Percentiles rank a stretch among this genome's conserved stretches.
Conservation (phyloP, 2,329 filamentous ascomycete species). For the Epichloe brachyelytri region DNA sequence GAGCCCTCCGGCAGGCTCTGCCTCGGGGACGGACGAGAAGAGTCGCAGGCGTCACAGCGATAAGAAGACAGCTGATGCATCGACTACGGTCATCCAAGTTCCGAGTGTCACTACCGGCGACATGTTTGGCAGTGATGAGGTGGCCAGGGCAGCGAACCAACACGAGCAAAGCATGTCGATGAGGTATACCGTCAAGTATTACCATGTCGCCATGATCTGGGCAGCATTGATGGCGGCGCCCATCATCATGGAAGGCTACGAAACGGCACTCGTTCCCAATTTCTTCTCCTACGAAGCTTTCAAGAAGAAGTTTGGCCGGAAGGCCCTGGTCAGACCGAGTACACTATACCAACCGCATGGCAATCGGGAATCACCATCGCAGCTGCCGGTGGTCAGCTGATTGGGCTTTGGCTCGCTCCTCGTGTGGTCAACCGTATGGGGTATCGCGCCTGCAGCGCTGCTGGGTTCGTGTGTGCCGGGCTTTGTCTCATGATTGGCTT, state of each 20-base stretch:
- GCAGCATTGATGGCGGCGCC: slow-evolving; percentile 12
- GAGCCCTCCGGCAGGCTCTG: too few species aligned
- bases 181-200: slow-evolving; percentile 8
- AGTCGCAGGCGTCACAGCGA: background rate
- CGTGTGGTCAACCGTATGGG: slow-evolving; percentile 5
- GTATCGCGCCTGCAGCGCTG: slow-evolving; percentile 14
- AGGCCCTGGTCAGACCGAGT: background rate
- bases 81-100: background rate
- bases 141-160: slow-evolving; percentile 5
- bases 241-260: slow-evolving; percentile 24
- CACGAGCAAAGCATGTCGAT: slow-evolving; percentile 9
- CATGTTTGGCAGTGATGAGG: slow-evolving; percentile 7
- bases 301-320: slow-evolving; percentile 2
- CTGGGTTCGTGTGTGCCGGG: slow-evolving; percentile 23
- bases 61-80: background rate
- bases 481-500: slow-evolving; percentile 16
- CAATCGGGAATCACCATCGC: slow-evolving; percentile 8
- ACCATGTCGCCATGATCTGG: slow-evolving; percentile 8
- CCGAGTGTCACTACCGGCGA: background rate
- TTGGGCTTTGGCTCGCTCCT: slow-evolving; percentile 9
- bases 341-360: slow-evolving; percentile 4
- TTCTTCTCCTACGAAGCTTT: slow-evolving; percentile 9
- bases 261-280: slow-evolving; percentile 13
- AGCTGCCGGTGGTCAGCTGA: slow-evolving; percentile 7
- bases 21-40: background rate